Conservation (phyloP, 208 protist species). For the Trypanosoma avium region DNA sequence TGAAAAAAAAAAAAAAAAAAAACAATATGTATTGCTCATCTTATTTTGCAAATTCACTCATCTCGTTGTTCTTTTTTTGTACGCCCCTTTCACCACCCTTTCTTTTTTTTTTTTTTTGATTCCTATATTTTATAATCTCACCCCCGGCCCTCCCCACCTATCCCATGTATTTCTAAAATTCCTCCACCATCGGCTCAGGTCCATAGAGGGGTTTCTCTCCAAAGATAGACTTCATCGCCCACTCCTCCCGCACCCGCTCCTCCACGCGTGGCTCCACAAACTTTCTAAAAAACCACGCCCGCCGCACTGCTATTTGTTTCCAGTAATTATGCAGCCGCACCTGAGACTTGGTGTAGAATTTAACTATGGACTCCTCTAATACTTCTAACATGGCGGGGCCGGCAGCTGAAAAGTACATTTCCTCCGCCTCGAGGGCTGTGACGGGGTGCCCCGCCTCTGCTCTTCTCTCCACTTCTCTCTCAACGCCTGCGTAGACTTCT, state of each 20-base stretch:
- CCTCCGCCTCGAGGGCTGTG: constrained; percentile 80
- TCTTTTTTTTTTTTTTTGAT: background rate
- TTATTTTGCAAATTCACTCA: no score
- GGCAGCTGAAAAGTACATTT: constrained; percentile 85
- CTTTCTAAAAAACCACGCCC: constrained; percentile 78
- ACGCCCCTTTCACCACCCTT: background rate
- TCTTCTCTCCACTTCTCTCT: constrained; percentile 51
- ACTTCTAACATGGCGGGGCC: constrained; percentile 76
- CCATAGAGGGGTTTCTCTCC: constrained; percentile 74
- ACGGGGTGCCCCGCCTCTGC: constrained; percentile 57
- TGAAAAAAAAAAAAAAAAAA: constrained; percentile 9
- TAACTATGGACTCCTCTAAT: constrained; percentile 65
- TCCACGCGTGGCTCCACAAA: constrained; percentile 79
- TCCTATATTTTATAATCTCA: constrained; percentile 16
- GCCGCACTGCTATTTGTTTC: constrained; percentile 77
- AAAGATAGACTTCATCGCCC: constrained; percentile 60
- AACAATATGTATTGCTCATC: no score
- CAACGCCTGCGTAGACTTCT: constrained; percentile 61
- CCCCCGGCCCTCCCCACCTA: background rate
- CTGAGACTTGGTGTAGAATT: constrained; percentile 75
- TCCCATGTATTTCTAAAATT: constrained; percentile 10
- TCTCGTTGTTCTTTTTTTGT: no score
- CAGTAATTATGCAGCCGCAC: constrained; percentile 87
- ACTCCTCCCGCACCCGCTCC: constrained; percentile 59
- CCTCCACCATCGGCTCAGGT: constrained; percentile 34